These are phyloP conservation scores for Rhodocollybia butyracea DNA, from an alignment of 768 basidiomycete species.

Conservation along the genomic window DNA sequence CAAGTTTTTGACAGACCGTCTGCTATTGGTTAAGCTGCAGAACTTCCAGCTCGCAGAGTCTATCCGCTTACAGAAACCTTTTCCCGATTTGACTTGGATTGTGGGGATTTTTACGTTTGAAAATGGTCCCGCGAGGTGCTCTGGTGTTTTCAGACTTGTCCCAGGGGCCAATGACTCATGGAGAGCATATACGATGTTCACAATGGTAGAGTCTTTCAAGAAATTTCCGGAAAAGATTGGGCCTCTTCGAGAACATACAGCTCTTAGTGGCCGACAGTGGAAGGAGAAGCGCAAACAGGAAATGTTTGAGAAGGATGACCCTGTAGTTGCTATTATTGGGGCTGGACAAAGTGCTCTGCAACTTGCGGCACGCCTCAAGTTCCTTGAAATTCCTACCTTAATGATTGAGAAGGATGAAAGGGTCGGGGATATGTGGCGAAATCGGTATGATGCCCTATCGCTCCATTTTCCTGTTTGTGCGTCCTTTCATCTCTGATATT, in stretches of 20 bases:
- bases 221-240: conserved; percentile 5
- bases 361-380: conserved; percentile 61
- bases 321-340: conserved; percentile 42
- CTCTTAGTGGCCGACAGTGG: conserved; percentile 1
- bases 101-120: neutral
- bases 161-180: neutral
- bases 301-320: conserved; percentile 15
- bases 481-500: conserved; percentile 1
- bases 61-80: conserved; percentile 1
- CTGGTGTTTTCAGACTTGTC: conserved; percentile 2
- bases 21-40: conserved; percentile 19
- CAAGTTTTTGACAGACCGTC: conserved; percentile 32
- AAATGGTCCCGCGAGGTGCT: neutral
- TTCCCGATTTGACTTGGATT: neutral
- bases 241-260: neutral
- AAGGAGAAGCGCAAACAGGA: neutral
- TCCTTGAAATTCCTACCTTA: conserved; percentile 50
- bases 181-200: conserved; percentile 8
- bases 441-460: conserved; percentile 42
- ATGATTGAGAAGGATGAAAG: conserved; percentile 54
- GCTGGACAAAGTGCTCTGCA: conserved; percentile 68
- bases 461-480: conserved; percentile 35
- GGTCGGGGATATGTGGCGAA: conserved; percentile 50
- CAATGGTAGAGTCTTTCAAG: conserved; percentile 3
- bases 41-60: conserved; percentile 19